Base-by-base conservation (phyloP, 495 filamentous ascomycete species). In the Aspergillus sclerotioniger region DNA sequence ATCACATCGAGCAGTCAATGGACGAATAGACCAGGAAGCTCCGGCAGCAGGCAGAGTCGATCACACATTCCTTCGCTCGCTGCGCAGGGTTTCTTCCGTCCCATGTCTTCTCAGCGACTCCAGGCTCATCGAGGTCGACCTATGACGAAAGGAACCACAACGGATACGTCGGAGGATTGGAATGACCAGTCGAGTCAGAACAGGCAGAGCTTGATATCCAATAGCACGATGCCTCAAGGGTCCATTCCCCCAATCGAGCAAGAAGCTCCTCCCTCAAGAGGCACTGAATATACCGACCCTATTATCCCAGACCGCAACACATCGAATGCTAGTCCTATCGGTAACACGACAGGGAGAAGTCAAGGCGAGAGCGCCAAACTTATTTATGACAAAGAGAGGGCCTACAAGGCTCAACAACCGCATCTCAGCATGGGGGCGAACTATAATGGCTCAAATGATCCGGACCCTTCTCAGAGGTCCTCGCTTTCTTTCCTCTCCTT, bases 101-200 rank as follows among this genome's bases (percentile, higher is more conserved):
- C 94, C 16, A 96, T 98, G 94, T 97, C 92, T 74, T 95, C 91
- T 20, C 92, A 97, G 71, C 85, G 90, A 67, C 78, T 97, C 49
- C 94, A 98, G 71, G 92, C 91, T 51, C 95, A 98, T 69, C 80
- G 94, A 66, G 86, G 81, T 25, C 76, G 82, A 12, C 82, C 82
- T 15, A 59, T 67, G 60, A 79, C 67, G 54, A 75, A 72, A 59
- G 78, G 67, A 45, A 72, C 69, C 35, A 67, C 69, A 37, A 68
- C 70, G 8, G 66, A 74, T 8, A 68, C 73, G 9, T 75, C 71
- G 33, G 74, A 78, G 19, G 76, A 76, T 37, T 76, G 72, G 61
- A 64, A 61, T 3, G 80, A 79, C 57, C 72, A 80, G 21, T 68
- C 59, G 39, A 76, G 68, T 51, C 67, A 75, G 69, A 74, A 84